Evolutionary conservation across 2,329 filamentous ascomycete species (phyloP), one percentile per base, ranked within the genome.

Genomic region (Trichoderma oligosporum): DNA sequence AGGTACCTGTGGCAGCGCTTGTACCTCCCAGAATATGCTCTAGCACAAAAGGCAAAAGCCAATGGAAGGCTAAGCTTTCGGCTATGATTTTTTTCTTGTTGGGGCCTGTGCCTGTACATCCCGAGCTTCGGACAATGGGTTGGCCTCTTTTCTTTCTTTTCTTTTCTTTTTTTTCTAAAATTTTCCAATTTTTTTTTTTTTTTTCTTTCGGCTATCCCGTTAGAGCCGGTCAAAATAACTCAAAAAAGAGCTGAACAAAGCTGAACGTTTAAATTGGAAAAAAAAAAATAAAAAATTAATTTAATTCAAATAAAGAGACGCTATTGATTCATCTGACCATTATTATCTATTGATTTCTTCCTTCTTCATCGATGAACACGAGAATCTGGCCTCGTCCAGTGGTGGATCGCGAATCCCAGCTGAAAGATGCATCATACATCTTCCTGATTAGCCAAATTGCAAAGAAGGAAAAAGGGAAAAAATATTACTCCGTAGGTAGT

Each of bases 371-470:
- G 27, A 54, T 31, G 39, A 27, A 51, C 47, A 39, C 51, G 51
- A 29, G n/a, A 33, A 36, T 54, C 29, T 44, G 51, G 51, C 39
- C 47, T 42, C 51, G 41, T 20, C 20, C 22, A 54, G 51, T 45
- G 46, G 44, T 44, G 46, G 51, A 54, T 54, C 51, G 39, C 41
- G 39, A 54, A 24, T 14, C 41, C 29, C 39, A 54, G 51, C 51
- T 45, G 51, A 54, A n/a, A 54, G 51, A 54, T 45, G 31, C 51
- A 44, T 44, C 51, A 20, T 16, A 33, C 44, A 54, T 54, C 29
- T 36, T 39, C 39, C 51, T 44, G 51, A 45, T 45, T 54, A 54
- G 51, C 39, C 51, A 54, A 54, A 54, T 54, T 54, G 38, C 39
- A 36, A 8, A 22, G n/a, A 36, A 29, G 24, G 29, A 22, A 44